phyloP scores from a whole-genome alignment of 345 rosid species.

The Euphorbia lathyris region DNA sequence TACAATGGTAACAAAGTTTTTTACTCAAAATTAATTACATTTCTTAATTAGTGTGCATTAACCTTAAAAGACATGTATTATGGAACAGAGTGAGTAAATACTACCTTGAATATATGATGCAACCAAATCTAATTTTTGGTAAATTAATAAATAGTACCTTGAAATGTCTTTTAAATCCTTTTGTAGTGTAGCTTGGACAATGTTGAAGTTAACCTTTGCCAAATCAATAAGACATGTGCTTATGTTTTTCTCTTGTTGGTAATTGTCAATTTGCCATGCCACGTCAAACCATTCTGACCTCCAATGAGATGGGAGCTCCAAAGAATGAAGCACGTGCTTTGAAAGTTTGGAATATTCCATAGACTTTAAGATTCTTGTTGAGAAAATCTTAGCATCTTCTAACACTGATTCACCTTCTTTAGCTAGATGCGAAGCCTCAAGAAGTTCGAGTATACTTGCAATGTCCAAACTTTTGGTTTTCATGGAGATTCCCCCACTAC shows the following conservation, averaged over 20 bases:
- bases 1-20: no score
- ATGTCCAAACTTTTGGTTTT: conserved; percentile 18
- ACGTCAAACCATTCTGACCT: conserved; percentile 48
- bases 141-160: conserved; percentile 22
- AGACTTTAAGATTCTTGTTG: conserved; percentile 14
- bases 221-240: conserved; percentile 21
- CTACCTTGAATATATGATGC: no score
- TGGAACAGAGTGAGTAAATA: no score
- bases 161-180: conserved; percentile 41
- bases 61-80: no score
- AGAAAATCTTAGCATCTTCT: conserved; percentile 29
- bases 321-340: conserved; percentile 17
- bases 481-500: conserved; percentile 14
- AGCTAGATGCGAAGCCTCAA: conserved; percentile 44
- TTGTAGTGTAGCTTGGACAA: conserved; percentile 43
- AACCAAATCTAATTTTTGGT: no score
- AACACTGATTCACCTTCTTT: conserved; percentile 32
- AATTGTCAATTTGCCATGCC: conserved; percentile 37
- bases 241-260: conserved; percentile 6
- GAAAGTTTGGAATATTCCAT: conserved; percentile 3
- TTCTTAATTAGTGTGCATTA: no score
- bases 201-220: conserved; percentile 47
- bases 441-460: conserved; percentile 37
- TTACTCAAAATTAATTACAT: no score
- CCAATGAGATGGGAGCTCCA: conserved; percentile 46